Base-by-base conservation (phyloP, 306 rosid genomes). In the Cucurbita maxima region DNA sequence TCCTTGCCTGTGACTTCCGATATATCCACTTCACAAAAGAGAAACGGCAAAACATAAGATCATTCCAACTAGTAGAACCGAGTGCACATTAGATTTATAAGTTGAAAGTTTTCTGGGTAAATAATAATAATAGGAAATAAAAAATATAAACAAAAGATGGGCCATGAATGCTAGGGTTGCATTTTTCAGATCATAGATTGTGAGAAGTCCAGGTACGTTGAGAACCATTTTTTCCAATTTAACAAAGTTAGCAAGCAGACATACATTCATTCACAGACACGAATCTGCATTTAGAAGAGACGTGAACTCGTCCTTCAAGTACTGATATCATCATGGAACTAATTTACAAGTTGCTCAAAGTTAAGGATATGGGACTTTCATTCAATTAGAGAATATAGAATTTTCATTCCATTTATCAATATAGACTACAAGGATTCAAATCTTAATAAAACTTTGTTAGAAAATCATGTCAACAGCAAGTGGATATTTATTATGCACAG, bases 1-100 rank as follows among this genome's bases (percentile, higher is more conserved):
- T 90, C 98, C 76, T 87, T 94, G 66, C 96, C 98, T 1, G 90
- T 60, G 76, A 90, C 95, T 79, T 94, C 97, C 25, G 89, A 76
- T 40, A 80, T 79, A 78, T 90, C 91, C 83, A 81, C 96, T 86
- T 87, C 79, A 81, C 78, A 82, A 60, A 59, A 37, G 44, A 71
- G 51, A 48, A 52, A n/a, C 13, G 5, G 11, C 25, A 58, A 57
- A 74, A 25, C 67, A 47, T 61, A 76, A 79, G 77, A 57, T 69
- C 34, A 75, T 63, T 78, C 41, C 51, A 43, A 69, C 63, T 58
- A 38, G 75, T 60, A 63, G 41, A 52, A 68, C 6, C 54, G 10
- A 48, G 58, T 13, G 15, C 74, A 30, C 58, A 47, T 70, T 51
- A 30, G 25, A 22, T 8, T 48, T 34, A 70, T 16, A 22, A 12